phyloP scores from a whole-genome alignment of 257 asterid genomes.

The Penstemon davidsonii region DNA sequence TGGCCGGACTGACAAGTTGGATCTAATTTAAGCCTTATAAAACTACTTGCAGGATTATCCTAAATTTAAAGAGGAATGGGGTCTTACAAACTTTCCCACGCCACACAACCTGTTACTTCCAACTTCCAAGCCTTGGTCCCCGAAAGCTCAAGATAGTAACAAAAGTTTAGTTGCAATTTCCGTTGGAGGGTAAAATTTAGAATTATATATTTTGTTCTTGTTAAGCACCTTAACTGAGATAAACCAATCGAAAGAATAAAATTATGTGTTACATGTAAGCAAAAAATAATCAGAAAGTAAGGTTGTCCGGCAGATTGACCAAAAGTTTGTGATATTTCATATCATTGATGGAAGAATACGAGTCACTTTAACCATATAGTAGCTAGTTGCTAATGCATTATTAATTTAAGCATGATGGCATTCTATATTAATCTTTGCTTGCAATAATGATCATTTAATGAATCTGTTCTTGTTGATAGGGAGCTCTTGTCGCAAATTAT shows the following conservation, averaged over 20 bases:
- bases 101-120: background rate
- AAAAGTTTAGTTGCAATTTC: background rate
- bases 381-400: conserved; percentile 7
- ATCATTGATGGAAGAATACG: background rate
- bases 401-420: background rate
- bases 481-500: conserved; percentile 95
- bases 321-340: background rate
- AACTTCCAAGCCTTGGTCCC: background rate
- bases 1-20: background rate
- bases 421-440: conserved; percentile 2
- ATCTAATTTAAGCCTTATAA: background rate
- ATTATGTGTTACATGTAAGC: background rate
- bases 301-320: background rate
- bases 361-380: conserved; percentile 6
- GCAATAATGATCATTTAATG: conserved; percentile 4
- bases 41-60: background rate
- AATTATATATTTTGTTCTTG: background rate
- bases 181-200: background rate
- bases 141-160: background rate
- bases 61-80: background rate
- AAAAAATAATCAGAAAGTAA: background rate
- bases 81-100: background rate
- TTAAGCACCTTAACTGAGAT: background rate
- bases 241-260: background rate
- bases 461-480: conserved; percentile 41